A percentile compares a stretch with the other conserved stretches of the same genome.
Evolutionary conservation across 176 grass and related monocot species (phyloP).

Genomic region (Phragmites australis): DNA sequence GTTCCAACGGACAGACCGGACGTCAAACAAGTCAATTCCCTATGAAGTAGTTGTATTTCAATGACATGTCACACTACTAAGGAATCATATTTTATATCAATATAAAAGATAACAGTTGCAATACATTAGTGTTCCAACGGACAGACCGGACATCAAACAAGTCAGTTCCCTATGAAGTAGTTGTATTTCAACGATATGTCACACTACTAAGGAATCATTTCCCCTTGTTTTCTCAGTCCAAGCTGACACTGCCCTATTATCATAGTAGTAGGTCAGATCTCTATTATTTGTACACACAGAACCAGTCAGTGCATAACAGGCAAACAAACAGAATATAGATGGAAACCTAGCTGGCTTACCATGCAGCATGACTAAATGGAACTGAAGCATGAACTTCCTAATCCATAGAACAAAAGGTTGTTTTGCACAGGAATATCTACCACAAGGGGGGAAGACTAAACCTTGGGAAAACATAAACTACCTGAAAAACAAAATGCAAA

Average conservation of each 20-base stretch:
- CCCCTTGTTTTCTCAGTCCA: not conserved
- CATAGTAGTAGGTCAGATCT: not conserved
- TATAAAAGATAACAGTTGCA: not conserved
- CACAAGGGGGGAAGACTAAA: not conserved
- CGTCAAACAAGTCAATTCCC: not conserved
- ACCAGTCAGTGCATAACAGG: not conserved
- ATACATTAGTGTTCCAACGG: not conserved
- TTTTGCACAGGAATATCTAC: not conserved
- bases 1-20: not conserved
- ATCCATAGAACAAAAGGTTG: not conserved
- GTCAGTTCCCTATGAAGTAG: not conserved
- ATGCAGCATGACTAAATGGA: constrained; percentile 3
- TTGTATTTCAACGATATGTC: not conserved
- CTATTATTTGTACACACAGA: not conserved
- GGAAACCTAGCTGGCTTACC: constrained; percentile 1
- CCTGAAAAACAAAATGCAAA: constrained; percentile 12
- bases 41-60: constrained; percentile 9
- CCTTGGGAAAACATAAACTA: not conserved
- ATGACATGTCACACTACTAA: not conserved
- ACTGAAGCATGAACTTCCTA: constrained; percentile 6
- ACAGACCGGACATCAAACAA: constrained; percentile 2
- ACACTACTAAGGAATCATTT: not conserved
- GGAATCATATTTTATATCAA: not conserved
- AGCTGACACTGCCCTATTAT: not conserved
- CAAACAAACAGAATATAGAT: constrained; percentile 11